phyloP scores from a whole-genome alignment of 2,329 filamentous ascomycete genomes.

The Hymenoscyphus fraxineus region DNA sequence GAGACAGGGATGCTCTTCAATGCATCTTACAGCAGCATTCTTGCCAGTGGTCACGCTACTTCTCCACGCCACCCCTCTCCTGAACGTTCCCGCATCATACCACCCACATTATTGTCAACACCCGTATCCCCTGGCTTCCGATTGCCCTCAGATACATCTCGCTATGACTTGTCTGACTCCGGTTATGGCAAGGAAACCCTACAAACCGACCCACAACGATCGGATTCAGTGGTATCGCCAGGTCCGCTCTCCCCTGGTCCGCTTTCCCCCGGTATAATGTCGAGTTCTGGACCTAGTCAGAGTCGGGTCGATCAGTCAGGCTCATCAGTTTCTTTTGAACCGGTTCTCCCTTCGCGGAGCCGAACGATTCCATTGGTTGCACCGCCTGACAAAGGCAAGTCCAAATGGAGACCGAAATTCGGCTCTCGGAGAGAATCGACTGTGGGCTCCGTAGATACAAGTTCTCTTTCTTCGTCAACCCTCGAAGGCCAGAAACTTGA shows the following conservation, averaged over 20 bases:
- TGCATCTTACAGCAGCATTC: conserved; percentile 19
- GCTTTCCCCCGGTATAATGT: conserved; percentile 17
- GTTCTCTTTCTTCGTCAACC: conserved; percentile 37
- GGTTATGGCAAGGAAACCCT: conserved; percentile 19
- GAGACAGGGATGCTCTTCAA: conserved; percentile 24
- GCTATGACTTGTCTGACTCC: conserved; percentile 19
- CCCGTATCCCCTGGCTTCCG: conserved; percentile 22
- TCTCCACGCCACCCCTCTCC: conserved; percentile 17
- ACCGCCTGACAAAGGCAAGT: conserved; percentile 29
- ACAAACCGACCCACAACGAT: conserved; percentile 1
- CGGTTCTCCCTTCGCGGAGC: conserved; percentile 14
- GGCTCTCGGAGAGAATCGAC: conserved; percentile 29
- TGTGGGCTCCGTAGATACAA: conserved; percentile 35
- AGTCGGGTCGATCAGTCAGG: conserved; percentile 14
- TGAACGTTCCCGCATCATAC: conserved; percentile 19
- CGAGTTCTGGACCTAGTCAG: conserved; percentile 10
- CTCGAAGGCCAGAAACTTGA: conserved; percentile 38
- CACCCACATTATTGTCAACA: conserved; percentile 18
- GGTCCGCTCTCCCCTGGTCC: conserved; percentile 20
- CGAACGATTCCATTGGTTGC: conserved; percentile 17
- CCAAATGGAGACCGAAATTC: conserved; percentile 34
- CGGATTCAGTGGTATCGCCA: conserved; percentile 6
- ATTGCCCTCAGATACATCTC: conserved; percentile 17
- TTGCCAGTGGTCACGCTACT: conserved; percentile 13
- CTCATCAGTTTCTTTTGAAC: conserved; percentile 24